These are phyloP conservation scores for Didymella segeticola DNA, from an alignment of 2,329 filamentous ascomycete genomes.

Conservation along the genomic window DNA sequence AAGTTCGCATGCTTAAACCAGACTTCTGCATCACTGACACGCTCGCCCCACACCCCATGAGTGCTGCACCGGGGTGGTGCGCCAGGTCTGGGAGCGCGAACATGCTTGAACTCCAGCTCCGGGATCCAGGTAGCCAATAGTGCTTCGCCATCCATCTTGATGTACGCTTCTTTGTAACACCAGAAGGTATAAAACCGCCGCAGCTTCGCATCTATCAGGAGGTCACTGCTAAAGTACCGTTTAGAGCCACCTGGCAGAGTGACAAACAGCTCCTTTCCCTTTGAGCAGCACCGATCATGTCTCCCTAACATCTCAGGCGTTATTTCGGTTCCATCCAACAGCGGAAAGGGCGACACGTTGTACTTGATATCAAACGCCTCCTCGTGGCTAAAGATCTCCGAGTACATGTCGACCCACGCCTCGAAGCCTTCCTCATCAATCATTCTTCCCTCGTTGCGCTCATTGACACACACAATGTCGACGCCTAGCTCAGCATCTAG, in stretches of 20 bases:
- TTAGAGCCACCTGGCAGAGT: slow-evolving; percentile 46
- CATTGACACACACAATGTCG: slow-evolving; percentile 77
- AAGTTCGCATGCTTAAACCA: slow-evolving; percentile 51
- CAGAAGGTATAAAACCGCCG: slow-evolving; percentile 78
- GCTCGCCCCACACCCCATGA: slow-evolving; percentile 55
- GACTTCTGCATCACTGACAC: slow-evolving; percentile 57
- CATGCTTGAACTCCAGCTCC: slow-evolving; percentile 71
- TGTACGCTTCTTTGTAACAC: slow-evolving; percentile 80
- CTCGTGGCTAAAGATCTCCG: slow-evolving; percentile 69
- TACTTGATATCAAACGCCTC: slow-evolving; percentile 71
- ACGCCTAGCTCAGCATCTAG: slow-evolving; percentile 65
- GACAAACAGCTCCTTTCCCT: slow-evolving; percentile 49
- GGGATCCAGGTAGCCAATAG: slow-evolving; percentile 75
- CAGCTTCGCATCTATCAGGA: slow-evolving; percentile 66
- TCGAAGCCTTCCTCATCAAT: slow-evolving; percentile 69
- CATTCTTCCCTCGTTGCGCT: slow-evolving; percentile 68
- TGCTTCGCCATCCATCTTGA: slow-evolving; percentile 83
- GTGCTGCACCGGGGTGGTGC: slow-evolving; percentile 52
- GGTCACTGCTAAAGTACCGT: slow-evolving; percentile 50
- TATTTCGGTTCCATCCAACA: slow-evolving; percentile 52
- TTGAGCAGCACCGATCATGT: slow-evolving; percentile 51
- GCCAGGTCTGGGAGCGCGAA: slow-evolving; percentile 58
- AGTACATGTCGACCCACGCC: slow-evolving; percentile 73
- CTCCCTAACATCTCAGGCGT: slow-evolving; percentile 51
- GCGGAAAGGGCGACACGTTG: slow-evolving; percentile 51